phyloP scores from a whole-genome alignment of 805 yeast genomes.

The Limtongia smithiae region DNA sequence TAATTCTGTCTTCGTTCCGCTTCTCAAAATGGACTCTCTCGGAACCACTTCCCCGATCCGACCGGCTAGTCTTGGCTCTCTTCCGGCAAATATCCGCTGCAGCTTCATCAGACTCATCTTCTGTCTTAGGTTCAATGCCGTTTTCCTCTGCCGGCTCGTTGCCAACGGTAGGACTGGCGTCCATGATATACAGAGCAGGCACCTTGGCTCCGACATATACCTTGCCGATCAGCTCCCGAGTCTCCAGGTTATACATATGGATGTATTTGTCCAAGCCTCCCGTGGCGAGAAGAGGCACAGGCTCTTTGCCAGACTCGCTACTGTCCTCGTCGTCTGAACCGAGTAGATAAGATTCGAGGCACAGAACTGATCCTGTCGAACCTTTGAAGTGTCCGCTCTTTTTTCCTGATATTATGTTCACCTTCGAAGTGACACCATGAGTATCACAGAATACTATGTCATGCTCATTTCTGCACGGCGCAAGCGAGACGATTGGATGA shows the following conservation, averaged over 20 bases:
- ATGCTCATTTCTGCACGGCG: slow-evolving; percentile 37
- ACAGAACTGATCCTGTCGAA: slow-evolving; percentile 57
- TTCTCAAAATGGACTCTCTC: slow-evolving; percentile 6
- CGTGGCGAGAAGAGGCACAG: slow-evolving; percentile 48
- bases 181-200: slow-evolving; percentile 49
- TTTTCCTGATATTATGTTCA: slow-evolving; percentile 49
- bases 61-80: neutral
- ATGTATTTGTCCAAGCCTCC: slow-evolving; percentile 89
- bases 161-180: slow-evolving; percentile 32
- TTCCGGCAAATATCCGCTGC: neutral
- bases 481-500: slow-evolving; percentile 48
- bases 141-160: slow-evolving; percentile 1
- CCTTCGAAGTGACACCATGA: slow-evolving; percentile 59
- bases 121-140: neutral
- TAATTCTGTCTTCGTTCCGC: slow-evolving; percentile 1
- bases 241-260: slow-evolving; percentile 63
- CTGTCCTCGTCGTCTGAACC: neutral
- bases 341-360: slow-evolving; percentile 11
- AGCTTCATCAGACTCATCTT: slow-evolving; percentile 1
- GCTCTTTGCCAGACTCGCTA: neutral
- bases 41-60: neutral
- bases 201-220: slow-evolving; percentile 75
- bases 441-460: slow-evolving; percentile 69
- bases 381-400: slow-evolving; percentile 62
- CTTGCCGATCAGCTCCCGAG: slow-evolving; percentile 62